Base-by-base conservation (phyloP, 768 basidiomycete species). In the Hydnum rufescens region DNA sequence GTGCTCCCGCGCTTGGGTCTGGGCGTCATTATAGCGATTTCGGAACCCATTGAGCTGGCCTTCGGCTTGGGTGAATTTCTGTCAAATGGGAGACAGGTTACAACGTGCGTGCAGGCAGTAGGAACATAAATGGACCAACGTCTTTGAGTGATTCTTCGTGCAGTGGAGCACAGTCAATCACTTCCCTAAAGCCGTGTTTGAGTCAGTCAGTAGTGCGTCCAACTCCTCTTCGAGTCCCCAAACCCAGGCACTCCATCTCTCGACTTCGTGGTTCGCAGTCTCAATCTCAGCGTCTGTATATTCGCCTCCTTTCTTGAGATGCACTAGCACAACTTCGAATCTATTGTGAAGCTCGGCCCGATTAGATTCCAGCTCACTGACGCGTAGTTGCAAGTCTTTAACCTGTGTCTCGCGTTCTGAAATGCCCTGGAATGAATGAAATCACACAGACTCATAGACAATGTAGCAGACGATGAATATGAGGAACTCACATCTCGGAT, bases 361-460 rank as follows among this genome's bases (percentile, higher is more conserved):
- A 55, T 77, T 75, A 26, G 76, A 69, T 64, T 90, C 82, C 28
- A 84, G 74, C 55, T 73, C 39, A 76, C 56, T 5, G 74, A 69
- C 77, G 49, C 62, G 68, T 46, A 86, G 81, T 58, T 65, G 60
- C 29, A 64, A 64, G 36, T 65, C 63, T 47, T 70, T 67, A 5
- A 64, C 75, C 60, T 89, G 82, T 54, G 92, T 86, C 61, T 97
- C 93, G 1, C 92, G 79, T 23, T 92, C 77, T 42, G 89, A 82
- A 42, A 74, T 68, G 58, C 82, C 83, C 42, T 84, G 70, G 16
- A 70, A n/a, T n/a, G n/a, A n/a, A n/a, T n/a, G n/a, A n/a, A 68
- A 49, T 80, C 73, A 34, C 73, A 63, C 90, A 82, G 2, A 67
- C 74, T 49, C 90, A 86, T 64, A 85, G 85, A 58, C 79, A 76